phyloP scores from a whole-genome alignment of 2,329 filamentous ascomycete species.

The Rutstroemia sp. region DNA sequence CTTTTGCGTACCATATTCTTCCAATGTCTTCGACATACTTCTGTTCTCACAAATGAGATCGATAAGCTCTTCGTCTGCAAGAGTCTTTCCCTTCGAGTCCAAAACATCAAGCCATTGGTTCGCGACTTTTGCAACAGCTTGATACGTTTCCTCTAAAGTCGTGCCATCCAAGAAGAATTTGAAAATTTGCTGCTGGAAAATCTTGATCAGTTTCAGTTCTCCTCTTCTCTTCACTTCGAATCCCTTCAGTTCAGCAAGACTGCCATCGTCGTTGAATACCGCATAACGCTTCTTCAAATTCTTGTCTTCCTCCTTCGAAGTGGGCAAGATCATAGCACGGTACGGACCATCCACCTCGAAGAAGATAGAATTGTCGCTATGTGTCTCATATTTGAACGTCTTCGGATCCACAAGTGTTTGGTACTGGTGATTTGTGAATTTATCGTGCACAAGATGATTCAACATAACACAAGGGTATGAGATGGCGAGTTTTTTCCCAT shows the following conservation, averaged over 20 bases:
- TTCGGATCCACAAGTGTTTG: constrained; percentile 76
- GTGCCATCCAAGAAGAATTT: constrained; percentile 95
- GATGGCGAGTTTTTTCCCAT: constrained; percentile 92
- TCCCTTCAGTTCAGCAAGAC: constrained; percentile 88
- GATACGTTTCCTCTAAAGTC: constrained; percentile 83
- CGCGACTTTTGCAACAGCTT: constrained; percentile 84
- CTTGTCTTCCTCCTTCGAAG: constrained; percentile 98
- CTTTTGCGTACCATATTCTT: constrained; percentile 93
- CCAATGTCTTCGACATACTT: constrained; percentile 93
- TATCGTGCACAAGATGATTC: constrained; percentile 90
- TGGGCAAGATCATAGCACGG: constrained; percentile 93
- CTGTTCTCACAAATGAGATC: constrained; percentile 99
- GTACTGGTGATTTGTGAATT: constrained; percentile 96
- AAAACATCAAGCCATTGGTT: constrained; percentile 96
- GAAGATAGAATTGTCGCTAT: constrained; percentile 98
- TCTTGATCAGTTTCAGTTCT: constrained; percentile 98
- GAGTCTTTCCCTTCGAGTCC: constrained; percentile 75
- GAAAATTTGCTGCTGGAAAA: constrained; percentile 98
- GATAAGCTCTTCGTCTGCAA: constrained; percentile 95
- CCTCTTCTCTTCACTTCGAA: constrained; percentile 97
- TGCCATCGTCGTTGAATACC: constrained; percentile 97
- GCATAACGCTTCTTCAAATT: constrained; percentile 99
- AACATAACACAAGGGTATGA: constrained; percentile 99
- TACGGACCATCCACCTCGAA: constrained; percentile 99
- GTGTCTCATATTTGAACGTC: constrained; percentile 86